These are phyloP conservation scores for Orobanche coerulescens DNA, from an alignment of 257 asterid genomes.

Conservation along the genomic window DNA sequence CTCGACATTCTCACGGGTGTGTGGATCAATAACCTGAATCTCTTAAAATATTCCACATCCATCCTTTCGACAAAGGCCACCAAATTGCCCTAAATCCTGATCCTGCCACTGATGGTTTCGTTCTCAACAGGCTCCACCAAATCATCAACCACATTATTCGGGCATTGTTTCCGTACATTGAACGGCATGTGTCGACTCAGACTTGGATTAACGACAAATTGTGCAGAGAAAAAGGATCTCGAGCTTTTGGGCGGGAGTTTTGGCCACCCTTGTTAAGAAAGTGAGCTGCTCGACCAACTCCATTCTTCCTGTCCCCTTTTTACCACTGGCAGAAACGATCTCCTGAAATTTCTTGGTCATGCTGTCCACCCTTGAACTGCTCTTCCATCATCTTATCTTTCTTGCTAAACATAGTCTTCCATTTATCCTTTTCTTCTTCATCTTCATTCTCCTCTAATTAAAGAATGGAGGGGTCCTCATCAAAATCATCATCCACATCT, in stretches of 20 bases:
- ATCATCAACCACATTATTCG: conserved; percentile 89
- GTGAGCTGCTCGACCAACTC: conserved; percentile 96
- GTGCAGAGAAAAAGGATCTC: conserved; percentile 91
- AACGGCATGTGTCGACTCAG: conserved; percentile 94
- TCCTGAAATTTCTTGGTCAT: conserved; percentile 90
- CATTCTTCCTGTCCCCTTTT: conserved; percentile 85
- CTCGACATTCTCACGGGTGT: conserved; percentile 86
- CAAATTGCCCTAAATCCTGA: conserved; percentile 87
- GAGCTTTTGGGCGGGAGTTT: conserved; percentile 96
- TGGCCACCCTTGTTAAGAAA: conserved; percentile 80
- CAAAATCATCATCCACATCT: conserved; percentile 33
- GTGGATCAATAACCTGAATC: conserved; percentile 96
- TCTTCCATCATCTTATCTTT: conserved; percentile 86
- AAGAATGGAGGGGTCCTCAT: conserved; percentile 34
- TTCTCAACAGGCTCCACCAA: conserved; percentile 84
- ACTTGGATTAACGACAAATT: conserved; percentile 80
- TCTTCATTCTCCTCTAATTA: conserved; percentile 47
- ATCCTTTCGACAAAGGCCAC: conserved; percentile 84
- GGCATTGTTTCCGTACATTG: conserved; percentile 85
- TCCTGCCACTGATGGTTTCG: conserved; percentile 67
- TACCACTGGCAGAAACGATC: conserved; percentile 81
- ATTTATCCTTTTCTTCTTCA: conserved; percentile 45
- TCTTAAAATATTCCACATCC: conserved; percentile 83
- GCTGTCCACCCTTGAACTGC: conserved; percentile 81
- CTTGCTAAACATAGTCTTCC: conserved; percentile 84